A percentile compares a stretch with the other conserved stretches of the same genome.
These are phyloP conservation scores for Hypoxylon sp. DNA, from an alignment of 2,329 filamentous ascomycete species.

Conservation along the genomic window DNA sequence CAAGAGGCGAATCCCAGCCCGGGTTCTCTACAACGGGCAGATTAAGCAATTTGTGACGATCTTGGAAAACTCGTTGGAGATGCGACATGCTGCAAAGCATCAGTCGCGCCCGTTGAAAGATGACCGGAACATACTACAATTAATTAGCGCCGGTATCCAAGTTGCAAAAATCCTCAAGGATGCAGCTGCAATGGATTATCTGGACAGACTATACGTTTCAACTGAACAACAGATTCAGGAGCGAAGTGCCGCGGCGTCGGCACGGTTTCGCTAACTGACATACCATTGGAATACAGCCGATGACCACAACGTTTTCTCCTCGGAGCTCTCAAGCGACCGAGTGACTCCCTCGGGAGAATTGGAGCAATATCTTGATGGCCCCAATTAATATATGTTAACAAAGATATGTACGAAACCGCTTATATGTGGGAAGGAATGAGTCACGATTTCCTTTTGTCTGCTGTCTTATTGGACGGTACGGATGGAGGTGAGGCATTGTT, in stretches of 20 bases:
- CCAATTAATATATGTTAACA: constrained; percentile 43
- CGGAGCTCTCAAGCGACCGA: constrained; percentile 39
- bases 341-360: constrained; percentile 30
- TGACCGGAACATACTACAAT: constrained; percentile 88
- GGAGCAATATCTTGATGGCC: constrained; percentile 39
- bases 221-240: constrained; percentile 86
- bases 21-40: constrained; percentile 88
- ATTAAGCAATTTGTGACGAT: constrained; percentile 94
- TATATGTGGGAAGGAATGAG: constrained; percentile 47
- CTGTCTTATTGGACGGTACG: constrained; percentile 33
- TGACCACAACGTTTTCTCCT: constrained; percentile 47
- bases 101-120: constrained; percentile 88
- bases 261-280: constrained; percentile 58
- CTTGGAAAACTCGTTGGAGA: constrained; percentile 88
- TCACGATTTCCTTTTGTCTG: constrained; percentile 45
- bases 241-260: constrained; percentile 63
- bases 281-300: constrained; percentile 38
- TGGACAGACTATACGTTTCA: constrained; percentile 85
- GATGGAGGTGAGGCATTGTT: constrained; percentile 28
- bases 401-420: constrained; percentile 46
- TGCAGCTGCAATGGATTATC: constrained; percentile 84
- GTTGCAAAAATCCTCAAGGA: constrained; percentile 91
- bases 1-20: constrained; percentile 85
- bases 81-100: constrained; percentile 87
- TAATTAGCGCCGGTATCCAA: constrained; percentile 88